Conservation (phyloP, 495 filamentous ascomycete species). For the Friedmanniomyces simplex region DNA sequence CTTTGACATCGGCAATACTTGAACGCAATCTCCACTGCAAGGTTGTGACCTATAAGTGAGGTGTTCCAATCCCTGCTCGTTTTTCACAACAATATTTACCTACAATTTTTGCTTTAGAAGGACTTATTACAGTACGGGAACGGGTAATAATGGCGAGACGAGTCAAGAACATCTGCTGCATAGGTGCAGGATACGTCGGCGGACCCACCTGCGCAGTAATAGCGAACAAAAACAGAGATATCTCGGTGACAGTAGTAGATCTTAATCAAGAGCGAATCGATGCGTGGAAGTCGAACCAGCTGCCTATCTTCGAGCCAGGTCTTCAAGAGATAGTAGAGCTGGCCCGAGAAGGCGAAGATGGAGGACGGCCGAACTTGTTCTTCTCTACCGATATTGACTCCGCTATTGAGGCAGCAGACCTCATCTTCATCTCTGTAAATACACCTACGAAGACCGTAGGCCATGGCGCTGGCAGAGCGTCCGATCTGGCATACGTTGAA, state of each 20-base stretch:
- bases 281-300: constrained; percentile 60
- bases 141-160: not conserved
- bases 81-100: too few relatives aligned
- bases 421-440: constrained; percentile 71
- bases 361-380: constrained; percentile 51
- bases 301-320: constrained; percentile 71
- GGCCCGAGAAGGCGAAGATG: constrained; percentile 46
- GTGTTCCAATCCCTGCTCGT: too few relatives aligned
- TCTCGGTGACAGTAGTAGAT: constrained; percentile 64
- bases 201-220: constrained; percentile 62
- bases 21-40: too few relatives aligned
- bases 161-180: constrained; percentile 50
- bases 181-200: constrained; percentile 58
- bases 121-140: constrained; percentile 33
- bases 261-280: constrained; percentile 52
- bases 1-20: too few relatives aligned
- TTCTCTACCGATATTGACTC: constrained; percentile 58
- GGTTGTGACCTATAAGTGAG: too few relatives aligned
- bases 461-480: constrained; percentile 58
- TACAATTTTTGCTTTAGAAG: too few relatives aligned
- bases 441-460: constrained; percentile 70
- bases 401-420: constrained; percentile 55
- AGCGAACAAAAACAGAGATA: constrained; percentile 57
- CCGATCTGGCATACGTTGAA: constrained; percentile 65
- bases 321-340: constrained; percentile 55